These are phyloP conservation scores for Didymella arachidicola DNA, from an alignment of 2,329 filamentous ascomycete genomes.

Conservation along the genomic window DNA sequence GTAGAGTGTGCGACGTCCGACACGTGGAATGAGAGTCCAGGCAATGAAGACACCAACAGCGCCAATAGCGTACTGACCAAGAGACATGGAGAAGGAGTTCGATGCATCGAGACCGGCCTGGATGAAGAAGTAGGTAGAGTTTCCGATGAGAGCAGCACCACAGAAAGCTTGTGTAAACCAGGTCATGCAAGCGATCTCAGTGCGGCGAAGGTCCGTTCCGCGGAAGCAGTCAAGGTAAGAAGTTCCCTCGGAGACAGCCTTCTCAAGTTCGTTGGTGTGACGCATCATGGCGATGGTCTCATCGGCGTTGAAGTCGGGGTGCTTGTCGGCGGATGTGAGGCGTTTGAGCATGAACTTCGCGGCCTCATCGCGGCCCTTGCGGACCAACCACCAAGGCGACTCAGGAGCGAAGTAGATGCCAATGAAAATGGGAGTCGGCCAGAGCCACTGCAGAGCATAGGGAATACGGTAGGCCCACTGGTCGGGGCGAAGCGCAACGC, in stretches of 20 bases:
- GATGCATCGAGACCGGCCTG: slow-evolving; percentile 56
- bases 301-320: slow-evolving; percentile 53
- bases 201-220: slow-evolving; percentile 79
- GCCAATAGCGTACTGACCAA: slow-evolving; percentile 66
- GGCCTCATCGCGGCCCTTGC: slow-evolving; percentile 68
- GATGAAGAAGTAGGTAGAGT: slow-evolving; percentile 58
- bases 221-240: slow-evolving; percentile 85
- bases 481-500: slow-evolving; percentile 69
- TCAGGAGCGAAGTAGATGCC: slow-evolving; percentile 74
- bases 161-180: slow-evolving; percentile 58
- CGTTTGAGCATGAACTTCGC: slow-evolving; percentile 71
- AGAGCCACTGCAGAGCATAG: slow-evolving; percentile 79
- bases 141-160: slow-evolving; percentile 46
- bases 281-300: slow-evolving; percentile 86
- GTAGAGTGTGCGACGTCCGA: slow-evolving; percentile 79
- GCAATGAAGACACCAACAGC: slow-evolving; percentile 73
- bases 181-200: slow-evolving; percentile 69
- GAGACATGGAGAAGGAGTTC: slow-evolving; percentile 55
- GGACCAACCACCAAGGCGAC: slow-evolving; percentile 77
- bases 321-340: slow-evolving; percentile 62
- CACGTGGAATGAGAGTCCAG: slow-evolving; percentile 79
- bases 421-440: slow-evolving; percentile 72
- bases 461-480: slow-evolving; percentile 72
- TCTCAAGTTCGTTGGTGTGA: slow-evolving; percentile 82
- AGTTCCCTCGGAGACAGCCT: slow-evolving; percentile 70